A percentile compares a stretch with the other conserved stretches of the same genome.
Conservation (phyloP, 2,329 filamentous ascomycete genomes). For the Cryphonectria parasitica region DNA sequence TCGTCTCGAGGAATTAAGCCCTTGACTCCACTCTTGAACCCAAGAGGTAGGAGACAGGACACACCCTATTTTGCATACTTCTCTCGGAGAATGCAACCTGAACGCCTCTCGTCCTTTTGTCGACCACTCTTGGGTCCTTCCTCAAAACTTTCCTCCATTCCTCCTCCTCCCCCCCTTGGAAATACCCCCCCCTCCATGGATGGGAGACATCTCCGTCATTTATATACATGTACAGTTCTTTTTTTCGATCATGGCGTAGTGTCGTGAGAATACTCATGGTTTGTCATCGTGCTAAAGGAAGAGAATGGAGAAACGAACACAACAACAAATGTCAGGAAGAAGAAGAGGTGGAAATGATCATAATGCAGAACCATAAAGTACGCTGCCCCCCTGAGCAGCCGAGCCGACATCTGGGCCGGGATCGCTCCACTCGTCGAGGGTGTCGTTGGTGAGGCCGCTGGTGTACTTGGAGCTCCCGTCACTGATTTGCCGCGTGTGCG, state of each 20-base stretch:
- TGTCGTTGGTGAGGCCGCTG: constrained; percentile 50
- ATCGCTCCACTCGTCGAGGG: constrained; percentile 50
- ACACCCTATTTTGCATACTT: not conserved
- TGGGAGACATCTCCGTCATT: not conserved
- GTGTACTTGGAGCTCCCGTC: constrained; percentile 50
- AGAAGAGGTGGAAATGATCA: constrained; percentile 1
- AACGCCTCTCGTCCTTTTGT: constrained; percentile 2
- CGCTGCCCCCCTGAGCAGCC: constrained; percentile 28
- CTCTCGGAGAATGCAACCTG: not conserved
- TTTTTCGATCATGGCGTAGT: not conserved
- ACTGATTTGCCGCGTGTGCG: constrained; percentile 44
- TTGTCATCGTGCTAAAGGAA: not conserved
- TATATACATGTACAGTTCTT: constrained; percentile 18
- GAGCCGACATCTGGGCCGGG: constrained; percentile 59
- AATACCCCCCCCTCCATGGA: not conserved
- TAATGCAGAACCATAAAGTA: constrained; percentile 23
- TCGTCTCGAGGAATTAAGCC: not conserved
- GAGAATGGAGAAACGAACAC: constrained; percentile 3
- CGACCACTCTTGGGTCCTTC: not conserved
- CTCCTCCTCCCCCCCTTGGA: not conserved
- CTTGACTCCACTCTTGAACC: not conserved
- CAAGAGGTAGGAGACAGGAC: not conserved
- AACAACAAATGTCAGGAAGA: constrained; percentile 6
- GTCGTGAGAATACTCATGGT: not conserved
- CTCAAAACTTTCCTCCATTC: not conserved